Evolutionary conservation across 345 rosid species (phyloP).

Genomic region (Geranium rotundifolium): DNA sequence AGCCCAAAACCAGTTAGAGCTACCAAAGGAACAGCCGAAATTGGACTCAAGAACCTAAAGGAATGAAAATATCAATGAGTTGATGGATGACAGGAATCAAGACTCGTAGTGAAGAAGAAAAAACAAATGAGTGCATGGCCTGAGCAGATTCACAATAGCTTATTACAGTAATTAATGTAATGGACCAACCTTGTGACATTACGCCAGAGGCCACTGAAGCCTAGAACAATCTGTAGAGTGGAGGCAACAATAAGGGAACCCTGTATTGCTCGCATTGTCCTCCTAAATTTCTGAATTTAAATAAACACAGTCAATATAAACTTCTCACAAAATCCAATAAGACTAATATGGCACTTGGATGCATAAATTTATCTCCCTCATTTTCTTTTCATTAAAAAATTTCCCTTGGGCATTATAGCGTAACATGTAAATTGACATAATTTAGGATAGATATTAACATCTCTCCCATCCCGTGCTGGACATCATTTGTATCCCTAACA

Average conservation of each 20-base stretch:
- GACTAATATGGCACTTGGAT: neutral
- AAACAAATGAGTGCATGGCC: neutral
- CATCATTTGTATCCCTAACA: neutral
- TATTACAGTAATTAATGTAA: neutral
- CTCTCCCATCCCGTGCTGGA: neutral
- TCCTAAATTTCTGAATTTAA: constrained; percentile 51
- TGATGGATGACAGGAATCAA: neutral
- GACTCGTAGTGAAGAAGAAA: neutral
- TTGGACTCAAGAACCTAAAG: constrained; percentile 89
- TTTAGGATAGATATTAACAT: neutral
- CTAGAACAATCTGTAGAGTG: constrained; percentile 90
- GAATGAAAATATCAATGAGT: constrained; percentile 5
- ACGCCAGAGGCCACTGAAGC: constrained; percentile 99
- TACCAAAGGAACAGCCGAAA: constrained; percentile 89
- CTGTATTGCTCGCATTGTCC: constrained; percentile 93
- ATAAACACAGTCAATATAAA: constrained; percentile 7
- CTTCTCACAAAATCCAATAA: neutral
- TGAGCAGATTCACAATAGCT: neutral
- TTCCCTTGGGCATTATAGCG: neutral
- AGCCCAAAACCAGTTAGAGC: constrained; percentile 89
- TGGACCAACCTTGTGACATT: constrained; percentile 63
- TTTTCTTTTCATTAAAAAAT: neutral
- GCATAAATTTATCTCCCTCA: neutral
- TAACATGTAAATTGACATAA: neutral
- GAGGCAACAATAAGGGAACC: constrained; percentile 94